Conservation (phyloP, 768 basidiomycete species). For the Tulasnella sp. region DNA sequence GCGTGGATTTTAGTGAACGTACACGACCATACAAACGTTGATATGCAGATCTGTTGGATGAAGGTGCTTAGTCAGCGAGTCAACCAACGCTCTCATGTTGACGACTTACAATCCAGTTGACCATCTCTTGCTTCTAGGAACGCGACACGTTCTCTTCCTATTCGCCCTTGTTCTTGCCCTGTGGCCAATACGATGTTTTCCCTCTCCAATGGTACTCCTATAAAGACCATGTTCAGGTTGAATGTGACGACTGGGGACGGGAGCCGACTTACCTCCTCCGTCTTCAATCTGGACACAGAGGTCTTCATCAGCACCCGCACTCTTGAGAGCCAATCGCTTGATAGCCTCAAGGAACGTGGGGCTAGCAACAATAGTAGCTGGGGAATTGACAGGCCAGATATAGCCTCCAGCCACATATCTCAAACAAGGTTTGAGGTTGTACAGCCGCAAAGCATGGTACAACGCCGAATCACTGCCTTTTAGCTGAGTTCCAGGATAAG, state of each 20-base stretch:
- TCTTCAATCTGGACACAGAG: constrained; percentile 12
- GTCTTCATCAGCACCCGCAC: constrained; percentile 13
- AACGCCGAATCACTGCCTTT: constrained; percentile 65
- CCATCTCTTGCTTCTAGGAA: constrained; percentile 10
- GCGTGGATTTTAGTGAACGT: constrained; percentile 11
- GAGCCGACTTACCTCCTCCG: too few species aligned
- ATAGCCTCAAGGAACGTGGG: constrained; percentile 7
- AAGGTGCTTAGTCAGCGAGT: not conserved
- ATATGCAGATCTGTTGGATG: constrained; percentile 7
- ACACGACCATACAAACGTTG: constrained; percentile 16
- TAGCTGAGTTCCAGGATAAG: constrained; percentile 33
- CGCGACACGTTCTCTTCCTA: constrained; percentile 13
- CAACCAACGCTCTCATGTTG: not conserved
- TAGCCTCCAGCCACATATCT: constrained; percentile 76
- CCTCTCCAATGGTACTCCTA: constrained; percentile 6
- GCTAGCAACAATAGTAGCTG: constrained; percentile 3
- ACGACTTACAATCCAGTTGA: constrained; percentile 11
- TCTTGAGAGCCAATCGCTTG: constrained; percentile 2
- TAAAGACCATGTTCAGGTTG: too few species aligned
- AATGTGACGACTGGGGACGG: too few species aligned
- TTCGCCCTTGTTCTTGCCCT: constrained; percentile 1
- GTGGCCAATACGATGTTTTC: constrained; percentile 12
- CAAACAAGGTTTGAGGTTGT: constrained; percentile 59
- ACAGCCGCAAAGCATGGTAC: constrained; percentile 63
- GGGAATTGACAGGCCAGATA: constrained; percentile 54